Evolutionary conservation across 1,139 yeast genomes (phyloP).

Genomic region (Lodderomyces theae): DNA sequence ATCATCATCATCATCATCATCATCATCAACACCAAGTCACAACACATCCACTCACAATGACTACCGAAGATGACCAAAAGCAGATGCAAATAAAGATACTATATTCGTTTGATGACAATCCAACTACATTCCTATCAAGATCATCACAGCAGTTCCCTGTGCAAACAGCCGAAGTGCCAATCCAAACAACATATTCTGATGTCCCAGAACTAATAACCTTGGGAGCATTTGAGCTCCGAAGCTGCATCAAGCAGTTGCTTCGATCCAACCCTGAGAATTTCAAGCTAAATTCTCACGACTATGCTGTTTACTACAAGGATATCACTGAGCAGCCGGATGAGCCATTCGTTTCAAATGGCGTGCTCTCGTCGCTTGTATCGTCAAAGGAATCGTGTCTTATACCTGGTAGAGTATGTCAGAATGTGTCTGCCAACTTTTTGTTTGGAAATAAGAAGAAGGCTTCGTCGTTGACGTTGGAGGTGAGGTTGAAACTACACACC

Average conservation of each 20-base stretch:
- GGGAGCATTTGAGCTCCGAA: slow-evolving; percentile 56
- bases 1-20: neutral
- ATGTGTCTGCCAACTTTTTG: slow-evolving; percentile 52
- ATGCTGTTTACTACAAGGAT: slow-evolving; percentile 70
- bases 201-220: slow-evolving; percentile 40
- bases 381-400: slow-evolving; percentile 35
- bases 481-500: slow-evolving; percentile 56
- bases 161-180: slow-evolving; percentile 46
- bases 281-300: slow-evolving; percentile 48
- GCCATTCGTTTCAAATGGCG: slow-evolving; percentile 73
- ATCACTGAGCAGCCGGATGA: slow-evolving; percentile 70
- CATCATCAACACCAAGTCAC: neutral
- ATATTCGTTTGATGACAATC: slow-evolving; percentile 58
- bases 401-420: slow-evolving; percentile 73
- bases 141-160: slow-evolving; percentile 45
- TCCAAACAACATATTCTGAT: slow-evolving; percentile 19
- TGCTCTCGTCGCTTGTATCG: slow-evolving; percentile 46
- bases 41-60: slow-evolving; percentile 12
- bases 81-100: slow-evolving; percentile 55
- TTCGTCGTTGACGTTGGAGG: slow-evolving; percentile 60
- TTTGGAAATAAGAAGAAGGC: slow-evolving; percentile 42
- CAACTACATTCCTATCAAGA: slow-evolving; percentile 57
- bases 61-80: slow-evolving; percentile 25
- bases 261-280: slow-evolving; percentile 60
- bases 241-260: slow-evolving; percentile 50